Conservation (phyloP, 345 rosid genomes). For the Bruguiera sexangula region DNA sequence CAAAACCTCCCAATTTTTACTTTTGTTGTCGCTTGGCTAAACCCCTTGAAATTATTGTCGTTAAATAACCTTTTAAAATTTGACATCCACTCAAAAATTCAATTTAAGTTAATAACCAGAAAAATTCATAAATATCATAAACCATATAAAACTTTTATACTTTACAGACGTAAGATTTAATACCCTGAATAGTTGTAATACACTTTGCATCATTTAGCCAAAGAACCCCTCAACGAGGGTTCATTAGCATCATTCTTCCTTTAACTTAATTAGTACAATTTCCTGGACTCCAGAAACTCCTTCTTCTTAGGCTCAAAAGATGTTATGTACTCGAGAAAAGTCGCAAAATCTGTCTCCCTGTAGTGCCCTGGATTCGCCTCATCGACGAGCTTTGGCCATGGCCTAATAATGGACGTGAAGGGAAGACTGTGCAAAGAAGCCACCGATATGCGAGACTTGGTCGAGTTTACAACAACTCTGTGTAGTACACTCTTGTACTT, state of each 20-base stretch:
- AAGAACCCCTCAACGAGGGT: too few species aligned
- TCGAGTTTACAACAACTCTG: conserved; percentile 62
- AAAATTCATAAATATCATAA: too few species aligned
- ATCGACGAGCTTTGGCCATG: conserved; percentile 47
- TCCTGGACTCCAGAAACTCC: conserved; percentile 72
- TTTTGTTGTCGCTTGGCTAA: too few species aligned
- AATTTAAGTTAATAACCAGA: too few species aligned
- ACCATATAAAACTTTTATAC: too few species aligned
- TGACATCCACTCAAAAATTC: too few species aligned
- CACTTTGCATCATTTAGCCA: too few species aligned
- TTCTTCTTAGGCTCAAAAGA: conserved; percentile 72
- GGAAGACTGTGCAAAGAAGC: conserved; percentile 76
- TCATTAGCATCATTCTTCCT: not conserved
- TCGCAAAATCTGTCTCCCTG: conserved; percentile 58
- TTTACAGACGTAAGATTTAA: too few species aligned
- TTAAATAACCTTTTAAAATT: too few species aligned
- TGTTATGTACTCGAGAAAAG: conserved; percentile 60
- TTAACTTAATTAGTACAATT: conserved; percentile 17
- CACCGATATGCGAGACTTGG: conserved; percentile 60
- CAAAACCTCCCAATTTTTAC: too few species aligned
- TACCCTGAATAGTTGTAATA: too few species aligned
- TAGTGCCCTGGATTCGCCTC: conserved; percentile 53
- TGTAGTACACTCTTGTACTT: conserved; percentile 83
- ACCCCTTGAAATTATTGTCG: too few species aligned
- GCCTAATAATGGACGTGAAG: conserved; percentile 32